phyloP scores from a whole-genome alignment of 257 asterid species.

The Striga asiatica region DNA sequence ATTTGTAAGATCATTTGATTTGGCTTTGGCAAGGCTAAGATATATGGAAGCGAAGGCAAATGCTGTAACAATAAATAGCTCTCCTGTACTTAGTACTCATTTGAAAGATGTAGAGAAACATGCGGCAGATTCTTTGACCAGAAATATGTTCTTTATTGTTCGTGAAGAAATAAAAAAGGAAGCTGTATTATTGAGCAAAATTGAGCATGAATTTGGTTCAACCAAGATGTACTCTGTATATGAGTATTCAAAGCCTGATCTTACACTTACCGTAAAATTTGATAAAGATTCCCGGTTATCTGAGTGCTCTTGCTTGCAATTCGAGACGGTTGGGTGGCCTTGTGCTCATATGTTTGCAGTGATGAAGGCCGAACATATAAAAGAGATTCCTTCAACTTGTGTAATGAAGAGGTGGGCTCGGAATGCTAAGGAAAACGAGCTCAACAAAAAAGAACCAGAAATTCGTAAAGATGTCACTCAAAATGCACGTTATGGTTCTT shows the following conservation, averaged over 20 bases:
- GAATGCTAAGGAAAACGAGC: background rate
- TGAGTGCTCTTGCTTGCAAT: background rate
- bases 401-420: background rate
- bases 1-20: background rate
- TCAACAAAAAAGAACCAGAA: background rate
- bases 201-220: background rate
- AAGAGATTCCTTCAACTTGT: background rate
- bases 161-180: background rate
- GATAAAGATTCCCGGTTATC: background rate
- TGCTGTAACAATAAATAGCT: background rate
- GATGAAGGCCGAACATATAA: background rate
- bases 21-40: background rate
- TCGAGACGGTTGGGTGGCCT: background rate
- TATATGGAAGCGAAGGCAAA: background rate
- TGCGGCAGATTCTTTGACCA: background rate
- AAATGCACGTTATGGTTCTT: background rate
- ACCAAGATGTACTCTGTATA: background rate
- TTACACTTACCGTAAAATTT: background rate
- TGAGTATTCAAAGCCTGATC: background rate
- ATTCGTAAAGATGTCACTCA: background rate
- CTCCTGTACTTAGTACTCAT: background rate
- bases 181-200: background rate
- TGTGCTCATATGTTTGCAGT: background rate
- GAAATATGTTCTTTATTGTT: background rate
- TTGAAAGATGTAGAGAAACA: background rate